These are phyloP conservation scores for Dendrocalamus latiflorus DNA, from an alignment of 202 grass and related monocot species.

Conservation along the genomic window DNA sequence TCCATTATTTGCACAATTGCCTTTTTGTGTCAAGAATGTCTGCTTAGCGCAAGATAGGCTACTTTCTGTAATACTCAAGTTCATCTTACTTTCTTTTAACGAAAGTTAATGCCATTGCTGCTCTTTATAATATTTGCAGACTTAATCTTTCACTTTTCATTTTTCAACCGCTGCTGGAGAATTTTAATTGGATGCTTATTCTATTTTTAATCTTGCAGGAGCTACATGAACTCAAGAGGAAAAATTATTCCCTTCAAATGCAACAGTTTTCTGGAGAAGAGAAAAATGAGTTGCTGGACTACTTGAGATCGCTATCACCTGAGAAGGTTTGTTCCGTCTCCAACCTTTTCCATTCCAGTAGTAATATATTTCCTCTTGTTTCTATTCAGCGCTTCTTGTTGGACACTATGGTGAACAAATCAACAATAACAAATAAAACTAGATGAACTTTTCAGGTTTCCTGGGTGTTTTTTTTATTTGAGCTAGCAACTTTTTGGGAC, in stretches of 20 bases:
- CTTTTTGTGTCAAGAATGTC: background rate
- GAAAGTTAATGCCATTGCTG: background rate
- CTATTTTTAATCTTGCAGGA: conserved; percentile 51
- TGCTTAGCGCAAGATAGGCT: background rate
- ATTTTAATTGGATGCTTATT: background rate
- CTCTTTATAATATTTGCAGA: background rate
- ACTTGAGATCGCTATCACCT: conserved; percentile 76
- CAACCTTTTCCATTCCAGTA: background rate
- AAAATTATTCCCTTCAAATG: conserved; percentile 79
- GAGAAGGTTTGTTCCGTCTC: conserved; percentile 55
- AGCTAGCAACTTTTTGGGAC: conserved; percentile 2
- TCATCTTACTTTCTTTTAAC: background rate
- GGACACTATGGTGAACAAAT: background rate
- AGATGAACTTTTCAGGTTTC: background rate
- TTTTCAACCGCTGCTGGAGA: background rate
- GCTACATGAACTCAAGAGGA: conserved; percentile 64
- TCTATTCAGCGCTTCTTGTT: background rate
- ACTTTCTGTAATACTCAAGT: background rate
- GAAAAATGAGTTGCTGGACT: conserved; percentile 88
- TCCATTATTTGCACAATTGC: background rate
- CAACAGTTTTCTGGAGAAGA: conserved; percentile 87
- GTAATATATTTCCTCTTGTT: background rate
- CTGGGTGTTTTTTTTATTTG: background rate
- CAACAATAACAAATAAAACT: background rate
- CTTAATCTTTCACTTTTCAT: conserved; percentile 22